Evolutionary conservation across 1,284 basidiomycete species (phyloP), one percentile per base, ranked within the genome.

Genomic region (Singerocomus inundabilis): DNA sequence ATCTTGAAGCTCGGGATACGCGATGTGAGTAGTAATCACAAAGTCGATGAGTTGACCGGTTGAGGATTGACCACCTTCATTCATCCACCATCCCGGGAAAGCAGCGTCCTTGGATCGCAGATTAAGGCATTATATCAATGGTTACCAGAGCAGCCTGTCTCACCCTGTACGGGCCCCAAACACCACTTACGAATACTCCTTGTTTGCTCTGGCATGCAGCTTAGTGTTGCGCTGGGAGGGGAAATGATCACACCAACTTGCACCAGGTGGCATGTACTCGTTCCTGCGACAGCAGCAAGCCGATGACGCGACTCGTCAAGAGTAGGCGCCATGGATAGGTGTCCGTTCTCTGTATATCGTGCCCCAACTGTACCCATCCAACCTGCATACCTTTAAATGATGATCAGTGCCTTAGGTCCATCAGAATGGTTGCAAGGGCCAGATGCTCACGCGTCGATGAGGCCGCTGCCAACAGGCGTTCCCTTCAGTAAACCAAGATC

Each of bases 31-130:
- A 30, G 86, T 93, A 57, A 98, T 81, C 69, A 97, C 86, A 66
- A 97, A 98, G 64, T 99, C 93, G 57, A 98, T 94, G 24, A 98
- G 78, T 73, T 97, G 95, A n/a, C 96, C 97, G 0, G 96, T 99
- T 0, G 94, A 96, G 16, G 93, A 97, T 71, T 99, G 96, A 0
- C 96, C 96, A 35, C 96, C 96, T 72, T 99, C 96, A 64, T 97
- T 99, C 93, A 98, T 98, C 97, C 96, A 95, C 85, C 89, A 93
- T 12, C 85, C 93, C 26, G 88, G 88, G 73, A 98, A 97, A 25
- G 96, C 80, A 15, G 89, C 83, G 62, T 93, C 83, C 84, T 87
- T 56, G 6, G 28, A n/a, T 13, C 26, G 37, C 6, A 25, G 26
- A 49, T 29, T 46, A 15, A 33, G 13, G 12, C 15, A 18, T 25